Conservation (phyloP, 805 yeast species). For the Lipomyces oligophaga region DNA sequence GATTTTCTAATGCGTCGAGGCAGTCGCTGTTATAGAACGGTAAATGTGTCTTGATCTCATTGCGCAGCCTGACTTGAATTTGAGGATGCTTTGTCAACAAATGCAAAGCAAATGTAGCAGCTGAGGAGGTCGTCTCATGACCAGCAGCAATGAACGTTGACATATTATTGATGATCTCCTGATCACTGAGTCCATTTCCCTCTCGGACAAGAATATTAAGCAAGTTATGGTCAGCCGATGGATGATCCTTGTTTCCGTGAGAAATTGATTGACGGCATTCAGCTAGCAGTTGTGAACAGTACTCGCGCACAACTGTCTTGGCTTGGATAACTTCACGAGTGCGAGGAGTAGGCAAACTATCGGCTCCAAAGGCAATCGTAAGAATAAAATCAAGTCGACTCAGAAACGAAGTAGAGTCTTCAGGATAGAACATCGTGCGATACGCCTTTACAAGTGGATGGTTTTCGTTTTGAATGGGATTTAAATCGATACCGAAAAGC, state of each 20-base stretch:
- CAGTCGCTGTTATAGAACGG: conserved; percentile 1
- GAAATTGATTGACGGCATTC: conserved; percentile 15
- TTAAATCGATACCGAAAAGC: conserved; percentile 19
- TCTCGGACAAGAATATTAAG: conserved; percentile 15
- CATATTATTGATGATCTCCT: conserved; percentile 16
- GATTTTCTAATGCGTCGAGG: background rate
- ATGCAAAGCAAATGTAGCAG: conserved; percentile 9
- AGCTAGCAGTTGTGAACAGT: conserved; percentile 4
- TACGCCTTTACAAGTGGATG: conserved; percentile 17
- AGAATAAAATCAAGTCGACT: background rate
- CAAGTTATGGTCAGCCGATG: conserved; percentile 15
- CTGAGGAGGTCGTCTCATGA: conserved; percentile 26
- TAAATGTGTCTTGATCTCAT: conserved; percentile 11
- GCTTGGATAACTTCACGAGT: conserved; percentile 5
- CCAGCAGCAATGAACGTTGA: conserved; percentile 18
- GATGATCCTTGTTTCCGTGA: conserved; percentile 17
- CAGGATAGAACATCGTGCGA: conserved; percentile 4
- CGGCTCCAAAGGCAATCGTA: conserved; percentile 3
- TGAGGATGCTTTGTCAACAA: conserved; percentile 9
- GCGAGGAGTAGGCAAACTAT: conserved; percentile 6
- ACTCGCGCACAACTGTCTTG: conserved; percentile 1
- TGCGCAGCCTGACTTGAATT: conserved; percentile 17
- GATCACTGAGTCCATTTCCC: conserved; percentile 9
- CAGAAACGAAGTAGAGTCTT: background rate
- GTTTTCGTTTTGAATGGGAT: conserved; percentile 13